phyloP scores from a whole-genome alignment of 2,329 filamentous ascomycete species.

The Nemania sp. region DNA sequence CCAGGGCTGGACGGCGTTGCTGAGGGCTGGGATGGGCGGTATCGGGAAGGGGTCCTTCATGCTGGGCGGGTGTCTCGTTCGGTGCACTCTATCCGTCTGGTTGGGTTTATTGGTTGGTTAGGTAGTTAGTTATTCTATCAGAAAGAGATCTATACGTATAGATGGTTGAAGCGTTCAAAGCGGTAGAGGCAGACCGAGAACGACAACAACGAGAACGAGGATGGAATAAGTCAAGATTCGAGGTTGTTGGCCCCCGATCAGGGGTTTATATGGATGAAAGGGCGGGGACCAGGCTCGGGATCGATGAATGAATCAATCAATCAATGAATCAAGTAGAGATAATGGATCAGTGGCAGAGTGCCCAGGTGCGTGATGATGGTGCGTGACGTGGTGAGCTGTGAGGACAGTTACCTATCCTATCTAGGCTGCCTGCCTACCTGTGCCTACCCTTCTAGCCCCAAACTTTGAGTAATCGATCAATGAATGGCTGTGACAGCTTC shows the following conservation, averaged over 20 bases:
- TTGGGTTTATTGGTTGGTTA: no score
- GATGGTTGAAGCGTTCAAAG: no score
- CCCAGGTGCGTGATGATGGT: constrained; percentile 31
- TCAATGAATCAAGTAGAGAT: no score
- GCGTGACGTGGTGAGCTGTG: constrained; percentile 29
- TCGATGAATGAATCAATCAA: no score
- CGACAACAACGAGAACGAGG: no score
- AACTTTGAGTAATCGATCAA: not conserved
- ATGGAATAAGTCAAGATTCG: not conserved
- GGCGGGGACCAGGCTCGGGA: constrained; percentile 14
- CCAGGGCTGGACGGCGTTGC: constrained; percentile 69
- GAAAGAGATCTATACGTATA: no score
- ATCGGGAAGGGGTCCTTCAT: constrained; percentile 83
- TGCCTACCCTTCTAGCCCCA: not conserved
- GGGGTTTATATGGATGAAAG: constrained; percentile 15
- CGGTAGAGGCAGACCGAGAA: no score
- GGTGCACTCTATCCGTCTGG: no score
- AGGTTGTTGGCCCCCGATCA: not conserved
- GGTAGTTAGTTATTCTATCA: no score
- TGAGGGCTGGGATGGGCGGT: constrained; percentile 68
- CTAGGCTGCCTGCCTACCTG: not conserved
- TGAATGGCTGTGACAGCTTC: not conserved
- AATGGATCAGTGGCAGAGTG: constrained; percentile 5
- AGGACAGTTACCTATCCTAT: not conserved
- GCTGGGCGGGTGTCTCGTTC: no score